Evolutionary conservation across 495 filamentous ascomycete species (phyloP), one percentile per base, ranked within the genome.

Genomic region (Penicillium steckii): DNA sequence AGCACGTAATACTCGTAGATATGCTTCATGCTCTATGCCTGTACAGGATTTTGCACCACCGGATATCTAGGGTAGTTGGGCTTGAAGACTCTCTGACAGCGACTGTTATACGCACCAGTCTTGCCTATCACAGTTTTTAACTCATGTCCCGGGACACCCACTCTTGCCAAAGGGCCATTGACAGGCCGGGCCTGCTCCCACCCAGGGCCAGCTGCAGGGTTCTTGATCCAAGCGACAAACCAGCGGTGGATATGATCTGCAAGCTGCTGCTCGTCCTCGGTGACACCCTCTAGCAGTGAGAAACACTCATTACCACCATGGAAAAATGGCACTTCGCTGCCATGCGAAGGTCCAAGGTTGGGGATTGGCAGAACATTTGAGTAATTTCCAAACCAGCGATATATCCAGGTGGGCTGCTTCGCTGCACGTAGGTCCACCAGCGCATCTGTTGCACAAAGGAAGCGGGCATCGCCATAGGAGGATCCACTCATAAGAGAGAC

Each of bases 281-380:
- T 65, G 10, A 65, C 61, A 15, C 21, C 58, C 32, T 19, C 33
- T 7, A 65, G 30, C 26, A 46, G 29, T 1, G 52, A 51, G 47
- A 65, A 65, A 26, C 61, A 65, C 44, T 65, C 61, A 35, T 65
- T 61, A 21, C 61, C 61, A 27, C 61, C 61, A 48, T 65, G 61
- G 50, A 65, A 65, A 50, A 65, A 65, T 33, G 61, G 61, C 45
- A 65, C 61, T 27, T 65, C 61, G 44, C 57, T 61, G 9, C 61
- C 61, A 50, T 65, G 61, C 8, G 57, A 61, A 17, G 61, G 47
- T 7, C 57, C 61, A 12, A 61, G 50, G 27, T 49, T 48, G 10
- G 52, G 13, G 12, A 64, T 51, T 5, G 48, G 48, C 30, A 65
- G 44, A 1, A 55, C 61, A 33, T 65, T 65, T 12, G 45, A 51